Base-by-base conservation (phyloP, 2,329 filamentous ascomycete genomes). In the Pyricularia sp. region DNA sequence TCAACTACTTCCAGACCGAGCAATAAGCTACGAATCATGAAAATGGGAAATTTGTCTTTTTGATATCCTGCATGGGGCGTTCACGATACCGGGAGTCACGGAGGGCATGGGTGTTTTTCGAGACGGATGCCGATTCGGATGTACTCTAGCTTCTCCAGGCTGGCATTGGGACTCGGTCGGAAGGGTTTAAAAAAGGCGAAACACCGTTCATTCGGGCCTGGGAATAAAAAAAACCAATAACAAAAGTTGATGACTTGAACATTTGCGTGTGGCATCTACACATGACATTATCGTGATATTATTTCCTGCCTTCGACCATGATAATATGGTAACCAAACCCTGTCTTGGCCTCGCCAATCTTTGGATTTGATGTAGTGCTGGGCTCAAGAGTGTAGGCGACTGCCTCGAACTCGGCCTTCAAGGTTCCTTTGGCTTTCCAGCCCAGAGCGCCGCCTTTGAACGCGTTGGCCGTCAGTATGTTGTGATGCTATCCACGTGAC, bases 1-100 rank as follows among this genome's bases (percentile, higher is more conserved):
- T 99, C 81, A 96, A 99, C 89, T 99, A 99, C 90, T 97, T 99
- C 93, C 90, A 96, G 85, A 96, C 92, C 79, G 85, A 87, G 80
- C 85, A 87, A 78, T 88, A 87, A 82, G 75, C 66, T 66, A 64
- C 68, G n/a, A 64, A 26, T 59, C n/a, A 57, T 67, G 65, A 64
- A 60, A 19, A 16, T 26, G 30, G 49, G 22, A 59, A 26, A 16
- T 64, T 64, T 64, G 33, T 64, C 62, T 53, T 57, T 62, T 62
- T 59, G 55, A 59, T 59, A 59, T 40, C 66, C 65, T 70, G 67
- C 65, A 70, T 69, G 69, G 68, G 75, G 75, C 74, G 73, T 75
- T 59, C 70, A 69, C 66, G 66, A 69, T 66, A 61, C 63, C 67
- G 66, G 70, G 72, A 72, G 22, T 55, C 57, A 75, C 78, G 78